phyloP scores from a whole-genome alignment of 768 basidiomycete genomes.

The Collybia mongolica region DNA sequence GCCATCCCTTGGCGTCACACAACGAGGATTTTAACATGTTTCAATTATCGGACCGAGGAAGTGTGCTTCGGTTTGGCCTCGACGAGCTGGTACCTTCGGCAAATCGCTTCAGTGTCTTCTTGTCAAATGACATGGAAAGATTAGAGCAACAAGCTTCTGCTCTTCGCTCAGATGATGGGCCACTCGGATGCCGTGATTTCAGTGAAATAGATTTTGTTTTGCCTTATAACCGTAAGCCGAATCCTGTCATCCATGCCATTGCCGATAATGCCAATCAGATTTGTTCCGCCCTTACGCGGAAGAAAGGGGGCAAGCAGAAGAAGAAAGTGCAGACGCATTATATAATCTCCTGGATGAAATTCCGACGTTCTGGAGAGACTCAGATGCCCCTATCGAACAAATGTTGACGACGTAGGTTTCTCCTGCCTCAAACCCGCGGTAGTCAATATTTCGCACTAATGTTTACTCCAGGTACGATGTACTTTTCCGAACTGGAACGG shows the following conservation, averaged over 20 bases:
- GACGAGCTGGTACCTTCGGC: slow-evolving; percentile 11
- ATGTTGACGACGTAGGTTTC: slow-evolving; percentile 59
- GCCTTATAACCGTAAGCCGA: slow-evolving; percentile 54
- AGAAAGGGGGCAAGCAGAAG: slow-evolving; percentile 23
- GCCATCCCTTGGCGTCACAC: slow-evolving; percentile 21
- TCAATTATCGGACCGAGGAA: slow-evolving; percentile 46
- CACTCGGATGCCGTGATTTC: slow-evolving; percentile 42
- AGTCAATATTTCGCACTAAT: not conserved
- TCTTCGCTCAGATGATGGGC: slow-evolving; percentile 36
- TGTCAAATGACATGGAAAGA: slow-evolving; percentile 38
- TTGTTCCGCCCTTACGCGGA: slow-evolving; percentile 33
- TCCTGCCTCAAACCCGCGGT: not conserved
- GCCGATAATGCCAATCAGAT: slow-evolving; percentile 22
- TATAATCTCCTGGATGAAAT: slow-evolving; percentile 53
- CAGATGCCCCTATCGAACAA: slow-evolving; percentile 45
- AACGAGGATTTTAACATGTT: slow-evolving; percentile 35
- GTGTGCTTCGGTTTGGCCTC: slow-evolving; percentile 44
- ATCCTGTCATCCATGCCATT: not conserved
- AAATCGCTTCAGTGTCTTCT: slow-evolving; percentile 24
- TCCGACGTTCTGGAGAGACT: slow-evolving; percentile 54
- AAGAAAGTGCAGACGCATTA: slow-evolving; percentile 37
- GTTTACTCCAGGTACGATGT: slow-evolving; percentile 55
- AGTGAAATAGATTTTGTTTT: slow-evolving; percentile 46
- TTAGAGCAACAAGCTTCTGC: slow-evolving; percentile 27
- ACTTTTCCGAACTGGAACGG: slow-evolving; percentile 51